Evolutionary conservation across 331 rosid species (phyloP), one percentile per base, ranked within the genome.

Genomic region (Rhamnella rubrinervis): DNA sequence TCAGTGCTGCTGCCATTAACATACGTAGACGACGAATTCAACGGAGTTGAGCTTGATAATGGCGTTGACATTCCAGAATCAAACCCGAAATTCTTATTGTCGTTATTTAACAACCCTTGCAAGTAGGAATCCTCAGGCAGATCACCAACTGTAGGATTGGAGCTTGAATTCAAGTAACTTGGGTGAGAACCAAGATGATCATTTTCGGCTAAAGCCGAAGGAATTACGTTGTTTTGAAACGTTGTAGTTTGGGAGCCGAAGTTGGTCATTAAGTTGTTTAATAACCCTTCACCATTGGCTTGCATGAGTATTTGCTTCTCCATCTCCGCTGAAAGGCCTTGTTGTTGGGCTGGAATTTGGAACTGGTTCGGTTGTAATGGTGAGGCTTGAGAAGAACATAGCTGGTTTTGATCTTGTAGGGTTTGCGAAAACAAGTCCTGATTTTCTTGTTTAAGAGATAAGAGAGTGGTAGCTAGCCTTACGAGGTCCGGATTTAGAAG

Each of bases 1-100:
- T 93, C 97, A 0, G 81, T 41, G 87, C 85, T 46, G 85, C 83
- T 82, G 38, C 74, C 50, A 55, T 66, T 80, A 47, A 66, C 39
- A 67, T 80, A 73, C 0, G 92, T 85, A 0, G 95, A 71, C 7
- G 96, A 73, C 4, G 96, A 93, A 78, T 85, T 86, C 78, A 90
- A 73, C 0, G 88, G 87, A 14, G 89, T 81, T 6, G 88, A 71
- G 20, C 89, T 90, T 4, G 96, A 87, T 49, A 82, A 58, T 21
- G 95, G 92, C 23, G 96, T 84, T 1, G 95, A 74, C 38, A 88
- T 64, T 67, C 77, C 83, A 0, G 96, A 93, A n/a, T 88, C 96
- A 37, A 85, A 82, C 9, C 85, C 76, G 13, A 65, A 74, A 68
- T 59, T 67, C 51, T 77, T 78, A 53, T 77, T 60, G 47, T 35